Evolutionary conservation across 1,284 basidiomycete genomes (phyloP), one percentile per base, ranked within the genome.

Genomic region (Papiliotrema laurentii): DNA sequence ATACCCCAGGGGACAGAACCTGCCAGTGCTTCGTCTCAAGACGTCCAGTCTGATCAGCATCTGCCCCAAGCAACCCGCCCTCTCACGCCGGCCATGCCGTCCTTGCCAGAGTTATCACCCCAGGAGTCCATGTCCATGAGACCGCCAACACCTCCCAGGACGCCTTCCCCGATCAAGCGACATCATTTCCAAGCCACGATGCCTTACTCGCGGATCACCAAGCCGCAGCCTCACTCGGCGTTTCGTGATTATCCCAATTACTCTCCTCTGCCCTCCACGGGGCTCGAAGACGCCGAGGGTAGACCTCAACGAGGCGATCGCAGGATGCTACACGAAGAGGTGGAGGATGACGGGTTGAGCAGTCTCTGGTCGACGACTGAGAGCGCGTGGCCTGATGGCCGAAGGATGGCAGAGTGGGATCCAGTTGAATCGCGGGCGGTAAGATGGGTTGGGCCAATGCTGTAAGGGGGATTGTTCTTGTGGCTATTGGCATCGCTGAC

Each of bases 401-500:
- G 24, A 22, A 54, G 58, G 16, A 63, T 64, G 60, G 59, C 63
- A 10, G 70, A 71, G 43, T 62, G 58, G 62, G 60, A 60, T 31
- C 50, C 53, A 2, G 52, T 48, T 22, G 33, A 33, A 1, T 53
- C 55, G 7, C 45, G 47, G 22, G 53, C 58, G 35, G 54, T 41
- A 14, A 43, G 68, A 36, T 73, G 71, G 71, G 69, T 72, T 19
- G 71, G 71, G 16, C 69, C 71, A 0, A 68, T 72, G 59, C 49
- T 73, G 71, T 73, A 40, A 47, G 68, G 63, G 5, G 24, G 14
- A 25, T 51, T 9, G 18, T 27, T 30, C 22, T 33, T 43, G 31
- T 13, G 22, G 22, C 18, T 11, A n/a, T n/a, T n/a, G 24, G 28
- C n/a, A 25, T 24, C 14, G 47, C 56, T 58, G 39, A 58, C 43